Conservation (phyloP, 2,329 filamentous ascomycete genomes). For the Diplodia corticola region DNA sequence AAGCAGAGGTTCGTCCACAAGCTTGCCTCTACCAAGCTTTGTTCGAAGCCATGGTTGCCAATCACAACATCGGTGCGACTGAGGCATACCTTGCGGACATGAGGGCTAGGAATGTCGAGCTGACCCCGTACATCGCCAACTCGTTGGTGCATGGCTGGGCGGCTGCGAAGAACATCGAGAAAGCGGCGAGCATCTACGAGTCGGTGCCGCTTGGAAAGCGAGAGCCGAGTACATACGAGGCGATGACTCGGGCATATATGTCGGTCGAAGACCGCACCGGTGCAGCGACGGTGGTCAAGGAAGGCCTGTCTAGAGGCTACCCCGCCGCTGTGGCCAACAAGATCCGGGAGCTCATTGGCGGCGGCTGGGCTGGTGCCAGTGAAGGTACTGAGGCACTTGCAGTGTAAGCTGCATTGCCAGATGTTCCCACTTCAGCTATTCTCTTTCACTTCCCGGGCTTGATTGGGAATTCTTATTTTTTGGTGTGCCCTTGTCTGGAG, state of each 20-base stretch:
- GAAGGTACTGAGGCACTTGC: not conserved
- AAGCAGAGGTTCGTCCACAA: constrained; percentile 67
- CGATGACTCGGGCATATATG: constrained; percentile 93
- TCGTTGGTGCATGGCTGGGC: constrained; percentile 98
- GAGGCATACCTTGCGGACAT: constrained; percentile 75
- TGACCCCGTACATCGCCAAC: constrained; percentile 98
- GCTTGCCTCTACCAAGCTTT: constrained; percentile 92
- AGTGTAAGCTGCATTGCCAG: not conserved
- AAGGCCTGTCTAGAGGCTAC: constrained; percentile 90
- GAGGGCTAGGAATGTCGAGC: constrained; percentile 69
- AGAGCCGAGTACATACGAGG: constrained; percentile 97
- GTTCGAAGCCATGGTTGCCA: constrained; percentile 97
- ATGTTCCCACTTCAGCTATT: not conserved
- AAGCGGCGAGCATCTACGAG: constrained; percentile 77
- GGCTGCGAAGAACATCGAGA: constrained; percentile 74
- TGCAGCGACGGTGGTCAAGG: constrained; percentile 77
- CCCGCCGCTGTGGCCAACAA: constrained; percentile 90
- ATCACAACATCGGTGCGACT: constrained; percentile 74
- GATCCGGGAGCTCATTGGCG: constrained; percentile 78
- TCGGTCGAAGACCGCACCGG: constrained; percentile 75
- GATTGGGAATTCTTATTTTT: not conserved
- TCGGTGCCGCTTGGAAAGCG: constrained; percentile 74
- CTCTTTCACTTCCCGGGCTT: not conserved
- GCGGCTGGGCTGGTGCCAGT: constrained; percentile 31
- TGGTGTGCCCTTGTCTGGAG: not conserved